These are phyloP conservation scores for Torrubiellomyces zombiae DNA, from an alignment of 2,329 filamentous ascomycete species.

Conservation along the genomic window DNA sequence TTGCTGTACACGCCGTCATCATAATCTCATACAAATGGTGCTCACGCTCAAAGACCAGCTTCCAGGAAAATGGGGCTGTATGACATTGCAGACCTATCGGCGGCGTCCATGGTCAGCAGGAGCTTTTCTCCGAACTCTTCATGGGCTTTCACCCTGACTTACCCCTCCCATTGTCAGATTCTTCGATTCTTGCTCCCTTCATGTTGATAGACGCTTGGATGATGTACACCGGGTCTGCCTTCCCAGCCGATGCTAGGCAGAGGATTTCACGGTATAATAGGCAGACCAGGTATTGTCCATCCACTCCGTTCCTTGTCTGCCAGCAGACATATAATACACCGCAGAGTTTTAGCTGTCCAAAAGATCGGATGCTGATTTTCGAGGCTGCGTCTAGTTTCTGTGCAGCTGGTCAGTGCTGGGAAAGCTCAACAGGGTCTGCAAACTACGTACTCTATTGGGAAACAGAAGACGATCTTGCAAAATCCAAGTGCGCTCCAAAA, in stretches of 20 bases:
- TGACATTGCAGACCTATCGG: slow-evolving; percentile 66
- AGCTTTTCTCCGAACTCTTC: too few relatives aligned
- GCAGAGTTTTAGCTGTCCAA: slow-evolving; percentile 69
- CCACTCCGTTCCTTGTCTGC: slow-evolving; percentile 49
- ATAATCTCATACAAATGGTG: slow-evolving; percentile 70
- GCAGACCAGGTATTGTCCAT: slow-evolving; percentile 71
- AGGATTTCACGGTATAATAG: slow-evolving; percentile 70
- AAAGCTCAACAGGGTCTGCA: too few relatives aligned
- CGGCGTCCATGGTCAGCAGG: too few relatives aligned
- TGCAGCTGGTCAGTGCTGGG: too few relatives aligned
- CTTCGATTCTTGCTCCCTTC: slow-evolving; percentile 47
- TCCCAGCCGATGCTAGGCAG: slow-evolving; percentile 53
- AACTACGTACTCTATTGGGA: slow-evolving; percentile 54
- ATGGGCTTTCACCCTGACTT: too few relatives aligned
- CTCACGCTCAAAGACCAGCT: slow-evolving; percentile 65
- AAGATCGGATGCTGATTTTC: slow-evolving; percentile 53
- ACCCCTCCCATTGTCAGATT: slow-evolving; percentile 62
- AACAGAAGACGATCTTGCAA: slow-evolving; percentile 71
- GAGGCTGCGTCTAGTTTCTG: slow-evolving; percentile 34
- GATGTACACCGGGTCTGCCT: slow-evolving; percentile 50
- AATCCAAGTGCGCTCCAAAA: slow-evolving; percentile 68
- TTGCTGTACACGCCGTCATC: slow-evolving; percentile 67
- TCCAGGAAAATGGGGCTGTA: slow-evolving; percentile 80
- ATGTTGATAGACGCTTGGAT: slow-evolving; percentile 61
- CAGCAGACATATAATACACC: slow-evolving; percentile 74